A percentile compares a stretch with the other conserved stretches of the same genome.
Evolutionary conservation across 345 rosid genomes (phyloP).

Genomic region (Citrus sinensis): DVS_A1.0 CM039163.1:42099501-42100000

Average conservation of each 20-base stretch:
- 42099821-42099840: not conserved
- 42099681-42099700: not conserved
- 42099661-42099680: not conserved
- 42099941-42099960: not conserved
- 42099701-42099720: not conserved
- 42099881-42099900: not conserved
- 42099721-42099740: not conserved
- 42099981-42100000: not conserved
- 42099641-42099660: not conserved
- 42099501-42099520: constrained; percentile 15
- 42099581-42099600: constrained; percentile 2
- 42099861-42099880: not conserved
- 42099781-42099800: not conserved
- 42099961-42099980: not conserved
- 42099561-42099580: constrained; percentile 1
- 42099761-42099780: constrained; percentile 1
- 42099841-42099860: not conserved
- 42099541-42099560: constrained; percentile 4
- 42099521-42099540: not conserved
- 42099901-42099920: not conserved
- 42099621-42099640: not conserved
- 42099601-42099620: not conserved
- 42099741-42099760: not conserved
- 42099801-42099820: not conserved
- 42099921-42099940: not conserved